Conservation (phyloP, 208 protist genomes). For the Crithidia fasciculata region DNA sequence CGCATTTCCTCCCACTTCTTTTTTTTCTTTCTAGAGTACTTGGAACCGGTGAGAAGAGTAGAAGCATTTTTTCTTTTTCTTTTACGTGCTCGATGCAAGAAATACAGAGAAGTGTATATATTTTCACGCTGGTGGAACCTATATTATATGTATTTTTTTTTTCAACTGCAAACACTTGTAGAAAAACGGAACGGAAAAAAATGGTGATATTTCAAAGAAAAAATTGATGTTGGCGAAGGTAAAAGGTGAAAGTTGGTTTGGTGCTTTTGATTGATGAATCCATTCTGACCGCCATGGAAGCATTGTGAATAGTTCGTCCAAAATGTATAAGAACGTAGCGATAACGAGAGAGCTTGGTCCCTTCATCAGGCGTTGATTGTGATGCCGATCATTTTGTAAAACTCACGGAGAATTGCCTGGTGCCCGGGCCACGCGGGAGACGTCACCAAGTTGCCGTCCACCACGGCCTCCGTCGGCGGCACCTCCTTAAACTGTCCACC, state of each 20-base stretch:
- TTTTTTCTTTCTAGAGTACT: too few species aligned
- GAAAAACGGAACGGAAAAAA: slow-evolving; percentile 6
- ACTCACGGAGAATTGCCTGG: slow-evolving; percentile 25
- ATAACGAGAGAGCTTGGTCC: background rate
- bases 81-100: too few species aligned
- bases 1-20: too few species aligned
- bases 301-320: too few species aligned
- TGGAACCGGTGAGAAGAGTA: too few species aligned
- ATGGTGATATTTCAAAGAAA: slow-evolving; percentile 7
- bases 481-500: slow-evolving; percentile 41
- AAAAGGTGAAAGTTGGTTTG: background rate
- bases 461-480: slow-evolving; percentile 38
- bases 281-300: too few species aligned
- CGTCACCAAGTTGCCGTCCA: slow-evolving; percentile 40
- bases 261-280: too few species aligned
- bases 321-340: too few species aligned
- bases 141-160: background rate
- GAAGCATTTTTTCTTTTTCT: too few species aligned
- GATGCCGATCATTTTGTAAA: slow-evolving; percentile 34
- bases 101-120: too few species aligned
- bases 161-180: background rate
- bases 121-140: background rate
- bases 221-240: slow-evolving; percentile 14
- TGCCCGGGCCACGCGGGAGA: slow-evolving; percentile 42
- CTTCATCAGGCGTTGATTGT: slow-evolving; percentile 25